Evolutionary conservation across 2,329 filamentous ascomycete genomes (phyloP).

Genomic region (Sphaerulina musiva): DNA sequence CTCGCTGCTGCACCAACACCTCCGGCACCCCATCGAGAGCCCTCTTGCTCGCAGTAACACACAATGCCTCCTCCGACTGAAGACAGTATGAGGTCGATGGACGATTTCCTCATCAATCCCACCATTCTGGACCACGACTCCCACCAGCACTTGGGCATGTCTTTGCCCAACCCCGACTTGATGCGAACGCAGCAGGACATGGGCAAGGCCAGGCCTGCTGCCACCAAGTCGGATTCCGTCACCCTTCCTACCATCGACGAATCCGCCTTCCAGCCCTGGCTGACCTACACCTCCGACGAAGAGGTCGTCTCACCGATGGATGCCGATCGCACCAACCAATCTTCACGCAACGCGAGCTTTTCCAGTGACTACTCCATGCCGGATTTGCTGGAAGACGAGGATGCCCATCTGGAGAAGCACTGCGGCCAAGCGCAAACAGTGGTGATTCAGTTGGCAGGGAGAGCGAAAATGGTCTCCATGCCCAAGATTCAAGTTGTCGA

Average conservation of each 20-base stretch:
- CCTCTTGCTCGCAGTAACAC: neutral
- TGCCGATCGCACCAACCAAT: slow-evolving; percentile 21
- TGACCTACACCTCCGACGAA: slow-evolving; percentile 29
- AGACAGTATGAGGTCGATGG: slow-evolving; percentile 14
- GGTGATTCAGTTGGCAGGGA: slow-evolving; percentile 26
- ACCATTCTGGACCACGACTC: slow-evolving; percentile 10
- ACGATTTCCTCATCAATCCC: slow-evolving; percentile 22
- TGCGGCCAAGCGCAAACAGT: slow-evolving; percentile 28
- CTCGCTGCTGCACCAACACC: neutral
- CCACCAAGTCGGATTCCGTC: neutral
- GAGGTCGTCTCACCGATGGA: slow-evolving; percentile 28
- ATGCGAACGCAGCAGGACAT: neutral
- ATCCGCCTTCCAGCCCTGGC: slow-evolving; percentile 10
- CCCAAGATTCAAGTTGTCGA: slow-evolving; percentile 18
- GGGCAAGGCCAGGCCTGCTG: neutral
- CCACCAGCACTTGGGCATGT: slow-evolving; percentile 4
- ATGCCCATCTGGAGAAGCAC: slow-evolving; percentile 21
- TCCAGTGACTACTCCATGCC: slow-evolving; percentile 16
- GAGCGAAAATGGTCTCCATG: slow-evolving; percentile 27
- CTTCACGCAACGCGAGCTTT: slow-evolving; percentile 8
- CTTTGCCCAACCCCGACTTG: slow-evolving; percentile 6
- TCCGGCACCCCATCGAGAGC: neutral
- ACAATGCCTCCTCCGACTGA: slow-evolving; percentile 14
- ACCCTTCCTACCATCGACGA: slow-evolving; percentile 5
- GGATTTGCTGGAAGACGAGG: slow-evolving; percentile 23